Evolutionary conservation across 2,329 filamentous ascomycete genomes (phyloP), one percentile per base, ranked within the genome.

Genomic region (Cytospora paraplurivora): DNA sequence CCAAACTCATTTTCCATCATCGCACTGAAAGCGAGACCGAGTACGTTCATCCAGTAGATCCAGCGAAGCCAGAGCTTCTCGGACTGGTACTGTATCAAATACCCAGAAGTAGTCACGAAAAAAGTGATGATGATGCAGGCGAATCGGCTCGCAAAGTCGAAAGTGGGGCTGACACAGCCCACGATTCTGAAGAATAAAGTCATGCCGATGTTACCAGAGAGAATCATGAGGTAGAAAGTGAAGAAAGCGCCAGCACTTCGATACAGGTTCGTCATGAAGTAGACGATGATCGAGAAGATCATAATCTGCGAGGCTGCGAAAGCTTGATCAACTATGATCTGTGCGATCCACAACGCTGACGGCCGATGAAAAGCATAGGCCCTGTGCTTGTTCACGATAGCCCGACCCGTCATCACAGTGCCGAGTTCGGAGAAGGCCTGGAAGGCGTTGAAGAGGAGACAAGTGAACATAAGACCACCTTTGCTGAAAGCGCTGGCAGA

Each of bases 1-100:
- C 82, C 81, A 70, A 97, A 96, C 72, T 97, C 93, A 71, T 96
- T 97, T 70, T 91, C 86, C 91, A 96, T 95, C 76, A 97, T 76
- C 1, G 87, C 80, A 12, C 88, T 84, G 72, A 97, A 96, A 0
- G 87, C 85, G 2, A 95, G 81, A 53, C 90, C 91, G 0, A 93
- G 78, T 0, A 88, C 82, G 66, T 93, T 92, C 74, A 93, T 79
- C 79, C 88, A 94, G 76, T 87, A 91, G 65, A 94, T 87, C 91
- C 91, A 95, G 19, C 89, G 81, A 7, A 93, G 74, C 88, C 91
- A 94, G 4, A 88, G 86, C 69, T 92, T 88, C 69, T 91, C 85
- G 2, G 80, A 85, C 56, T 88, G 84, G 73, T 90, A 93, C 72
- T 93, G 91, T 64, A 96, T 94, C 50, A 96, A 77, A 75, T 95